phyloP scores from a whole-genome alignment of 306 rosid genomes.

The Bauhinia variegata region DNA sequence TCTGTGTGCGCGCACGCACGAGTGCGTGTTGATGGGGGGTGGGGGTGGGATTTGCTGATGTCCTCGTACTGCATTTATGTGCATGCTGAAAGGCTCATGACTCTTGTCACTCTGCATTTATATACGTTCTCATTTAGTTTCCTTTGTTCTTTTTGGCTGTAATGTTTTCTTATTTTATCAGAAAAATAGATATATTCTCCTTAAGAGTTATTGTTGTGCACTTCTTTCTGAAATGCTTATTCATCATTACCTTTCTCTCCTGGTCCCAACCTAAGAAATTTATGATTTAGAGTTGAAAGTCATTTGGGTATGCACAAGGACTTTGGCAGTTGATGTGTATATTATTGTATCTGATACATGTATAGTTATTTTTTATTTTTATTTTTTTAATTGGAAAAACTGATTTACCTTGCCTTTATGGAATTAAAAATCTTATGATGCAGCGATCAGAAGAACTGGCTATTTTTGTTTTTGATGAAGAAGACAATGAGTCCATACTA shows the following conservation, averaged over 20 bases:
- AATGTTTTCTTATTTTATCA: no score
- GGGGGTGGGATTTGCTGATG: background rate
- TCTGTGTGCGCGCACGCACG: no score
- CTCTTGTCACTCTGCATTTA: conserved; percentile 16
- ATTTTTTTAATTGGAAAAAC: conserved; percentile 14
- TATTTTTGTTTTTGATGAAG: conserved; percentile 85
- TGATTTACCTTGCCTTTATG: conserved; percentile 22
- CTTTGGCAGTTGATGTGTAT: conserved; percentile 1
- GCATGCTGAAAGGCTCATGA: conserved; percentile 8
- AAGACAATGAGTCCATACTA: conserved; percentile 82
- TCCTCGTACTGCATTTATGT: conserved; percentile 22
- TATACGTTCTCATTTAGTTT: conserved; percentile 9
- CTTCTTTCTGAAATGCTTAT: conserved; percentile 16
- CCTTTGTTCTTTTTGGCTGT: no score
- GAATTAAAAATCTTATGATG: conserved; percentile 34
- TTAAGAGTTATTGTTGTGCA: background rate
- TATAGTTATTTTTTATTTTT: conserved; percentile 12
- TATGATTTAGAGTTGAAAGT: conserved; percentile 5
- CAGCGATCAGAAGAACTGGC: conserved; percentile 95
- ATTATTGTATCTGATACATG: conserved; percentile 11
- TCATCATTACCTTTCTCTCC: background rate
- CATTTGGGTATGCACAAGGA: conserved; percentile 1
- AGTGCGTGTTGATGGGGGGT: no score
- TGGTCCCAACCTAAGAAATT: no score
- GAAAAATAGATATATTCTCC: no score